Conservation (phyloP, 2,329 filamentous ascomycete genomes). For the Colletotrichum salicis region DNA sequence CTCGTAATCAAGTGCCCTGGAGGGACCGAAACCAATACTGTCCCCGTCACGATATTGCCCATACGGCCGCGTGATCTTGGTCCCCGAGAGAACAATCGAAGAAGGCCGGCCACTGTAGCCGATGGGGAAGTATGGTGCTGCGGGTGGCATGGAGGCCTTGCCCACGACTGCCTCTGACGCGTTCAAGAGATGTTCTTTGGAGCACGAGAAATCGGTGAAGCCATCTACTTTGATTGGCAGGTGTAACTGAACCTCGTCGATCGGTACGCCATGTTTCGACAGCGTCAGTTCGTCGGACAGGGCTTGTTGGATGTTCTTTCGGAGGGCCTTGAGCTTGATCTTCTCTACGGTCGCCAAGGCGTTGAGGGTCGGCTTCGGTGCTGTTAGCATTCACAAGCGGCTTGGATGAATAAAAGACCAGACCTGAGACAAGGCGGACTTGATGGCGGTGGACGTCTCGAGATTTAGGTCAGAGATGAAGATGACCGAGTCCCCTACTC, state of each 20-base stretch:
- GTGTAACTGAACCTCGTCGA: slow-evolving; percentile 51
- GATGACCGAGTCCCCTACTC: slow-evolving; percentile 60
- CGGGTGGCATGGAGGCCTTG: slow-evolving; percentile 51
- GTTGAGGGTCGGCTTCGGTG: slow-evolving; percentile 55
- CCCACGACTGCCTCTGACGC: slow-evolving; percentile 54
- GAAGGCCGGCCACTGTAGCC: slow-evolving; percentile 67
- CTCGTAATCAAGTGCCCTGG: slow-evolving; percentile 52
- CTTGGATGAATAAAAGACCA: slow-evolving; percentile 19
- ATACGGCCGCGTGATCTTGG: slow-evolving; percentile 56
- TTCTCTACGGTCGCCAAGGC: slow-evolving; percentile 58
- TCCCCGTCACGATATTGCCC: slow-evolving; percentile 50
- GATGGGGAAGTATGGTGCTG: slow-evolving; percentile 59
- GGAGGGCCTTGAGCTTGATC: slow-evolving; percentile 49
- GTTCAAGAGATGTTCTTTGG: slow-evolving; percentile 63
- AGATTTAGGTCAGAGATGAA: slow-evolving; percentile 59
- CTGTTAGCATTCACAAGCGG: slow-evolving; percentile 40
- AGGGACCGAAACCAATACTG: slow-evolving; percentile 43
- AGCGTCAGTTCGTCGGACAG: slow-evolving; percentile 33
- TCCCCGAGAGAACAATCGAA: slow-evolving; percentile 61
- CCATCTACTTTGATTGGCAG: slow-evolving; percentile 65
- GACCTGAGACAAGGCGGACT: slow-evolving; percentile 19
- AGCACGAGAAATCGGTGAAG: slow-evolving; percentile 67
- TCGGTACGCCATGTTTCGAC: slow-evolving; percentile 9
- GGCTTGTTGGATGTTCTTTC: slow-evolving; percentile 51
- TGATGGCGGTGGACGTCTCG: slow-evolving; percentile 9